Percentiles rank a stretch among this genome's conserved stretches.
These are phyloP conservation scores for Aspergillus bridgeri DNA, from an alignment of 495 filamentous ascomycete genomes.

Conservation along the genomic window DNA sequence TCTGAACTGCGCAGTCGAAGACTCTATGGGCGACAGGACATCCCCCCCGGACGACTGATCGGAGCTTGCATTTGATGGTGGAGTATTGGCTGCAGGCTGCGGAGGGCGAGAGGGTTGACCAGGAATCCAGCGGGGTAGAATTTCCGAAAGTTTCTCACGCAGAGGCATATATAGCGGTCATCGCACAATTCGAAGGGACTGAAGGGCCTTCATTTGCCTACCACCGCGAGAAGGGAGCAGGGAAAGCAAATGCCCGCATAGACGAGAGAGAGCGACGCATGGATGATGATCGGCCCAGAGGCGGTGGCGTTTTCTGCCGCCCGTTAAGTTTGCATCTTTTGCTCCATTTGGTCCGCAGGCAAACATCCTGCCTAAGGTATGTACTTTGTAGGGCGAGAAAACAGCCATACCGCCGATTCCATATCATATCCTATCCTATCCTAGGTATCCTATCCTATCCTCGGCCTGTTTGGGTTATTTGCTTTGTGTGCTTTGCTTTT, in stretches of 20 bases:
- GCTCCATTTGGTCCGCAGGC: too few species aligned
- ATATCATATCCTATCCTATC: not conserved
- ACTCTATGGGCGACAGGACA: conserved; percentile 11
- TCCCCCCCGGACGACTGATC: conserved; percentile 22
- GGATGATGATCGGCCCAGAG: conserved; percentile 24
- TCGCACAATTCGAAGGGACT: conserved; percentile 8
- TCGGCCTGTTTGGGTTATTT: not conserved
- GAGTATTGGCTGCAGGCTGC: conserved; percentile 4
- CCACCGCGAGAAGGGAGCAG: not conserved
- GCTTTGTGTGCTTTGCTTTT: conserved; percentile 1
- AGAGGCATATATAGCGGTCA: conserved; percentile 17
- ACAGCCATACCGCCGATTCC: not conserved
- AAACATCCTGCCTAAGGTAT: too few species aligned
- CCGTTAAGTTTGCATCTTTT: not conserved
- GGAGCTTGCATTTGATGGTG: conserved; percentile 22
- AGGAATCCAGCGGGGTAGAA: conserved; percentile 9
- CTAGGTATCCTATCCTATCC: not conserved
- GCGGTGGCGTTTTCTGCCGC: conserved; percentile 29
- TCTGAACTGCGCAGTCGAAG: not conserved
- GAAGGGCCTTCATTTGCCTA: conserved; percentile 8
- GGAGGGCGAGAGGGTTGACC: conserved; percentile 3
- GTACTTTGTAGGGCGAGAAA: too few species aligned
- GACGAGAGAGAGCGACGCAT: not conserved
- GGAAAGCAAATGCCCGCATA: not conserved
- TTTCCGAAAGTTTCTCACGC: conserved; percentile 9